Evolutionary conservation across 257 asterid species (phyloP).

Genomic region (Solanum gandarillasii): DNA sequence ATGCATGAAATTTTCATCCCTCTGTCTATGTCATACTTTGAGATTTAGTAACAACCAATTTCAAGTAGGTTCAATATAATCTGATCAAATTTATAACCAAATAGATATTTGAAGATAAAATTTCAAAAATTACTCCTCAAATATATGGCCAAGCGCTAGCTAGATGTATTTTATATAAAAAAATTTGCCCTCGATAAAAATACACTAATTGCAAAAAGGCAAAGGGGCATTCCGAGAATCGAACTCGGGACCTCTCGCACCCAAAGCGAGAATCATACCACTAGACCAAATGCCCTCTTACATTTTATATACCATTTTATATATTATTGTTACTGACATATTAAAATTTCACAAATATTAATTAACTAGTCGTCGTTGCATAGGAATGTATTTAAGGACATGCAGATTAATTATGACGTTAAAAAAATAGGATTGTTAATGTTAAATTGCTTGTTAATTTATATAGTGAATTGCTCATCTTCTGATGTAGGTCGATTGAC

Average conservation of each 20-base stretch:
- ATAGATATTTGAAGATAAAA: not conserved
- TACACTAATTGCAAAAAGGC: not conserved
- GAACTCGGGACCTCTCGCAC: slow-evolving; percentile 80
- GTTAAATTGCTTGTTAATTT: not conserved
- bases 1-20: too few species aligned
- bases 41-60: not conserved
- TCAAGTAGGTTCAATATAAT: not conserved
- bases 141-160: not conserved
- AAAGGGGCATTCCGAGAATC: slow-evolving; percentile 91
- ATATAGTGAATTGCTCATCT: too few species aligned
- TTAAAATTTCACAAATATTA: not conserved
- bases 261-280: slow-evolving; percentile 85
- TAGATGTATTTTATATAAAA: not conserved
- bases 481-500: too few species aligned
- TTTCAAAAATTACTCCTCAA: not conserved
- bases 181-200: not conserved
- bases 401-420: not conserved
- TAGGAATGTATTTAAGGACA: not conserved
- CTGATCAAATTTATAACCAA: too few species aligned
- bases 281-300: slow-evolving; percentile 70
- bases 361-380: not conserved
- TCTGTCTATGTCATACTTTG: not conserved
- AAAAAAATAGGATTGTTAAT: too few species aligned
- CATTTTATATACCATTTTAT: fast-evolving
- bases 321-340: too few species aligned